A percentile compares a stretch with the other conserved stretches of the same genome.
These are phyloP conservation scores for Sequoia sempervirens DNA, from an alignment of 75 land plant genomes.

Conservation along the genomic window DNA sequence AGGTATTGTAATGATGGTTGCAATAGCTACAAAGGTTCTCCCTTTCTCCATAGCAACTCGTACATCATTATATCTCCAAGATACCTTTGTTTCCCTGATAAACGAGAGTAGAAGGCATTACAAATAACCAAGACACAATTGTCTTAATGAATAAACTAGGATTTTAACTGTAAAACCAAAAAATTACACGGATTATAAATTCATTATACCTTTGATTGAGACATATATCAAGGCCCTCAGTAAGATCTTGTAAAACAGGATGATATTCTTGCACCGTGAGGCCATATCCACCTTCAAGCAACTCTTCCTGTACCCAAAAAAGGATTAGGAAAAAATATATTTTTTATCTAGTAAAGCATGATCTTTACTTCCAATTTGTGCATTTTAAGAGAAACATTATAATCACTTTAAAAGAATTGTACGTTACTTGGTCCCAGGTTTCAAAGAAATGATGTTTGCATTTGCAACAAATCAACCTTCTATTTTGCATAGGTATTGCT, in stretches of 20 bases:
- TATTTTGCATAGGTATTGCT: constrained; percentile 96
- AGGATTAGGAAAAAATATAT: not conserved
- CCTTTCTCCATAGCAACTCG: constrained; percentile 30
- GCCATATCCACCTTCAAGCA: constrained; percentile 50
- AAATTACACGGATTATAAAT: not conserved
- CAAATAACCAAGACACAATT: not conserved
- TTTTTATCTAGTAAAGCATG: not conserved
- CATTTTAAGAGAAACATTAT: not conserved
- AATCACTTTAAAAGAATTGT: not conserved
- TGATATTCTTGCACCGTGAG: constrained; percentile 44
- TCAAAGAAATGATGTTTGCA: no score
- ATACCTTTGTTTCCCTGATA: constrained; percentile 32
- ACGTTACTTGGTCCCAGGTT: constrained; percentile 81
- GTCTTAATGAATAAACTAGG: not conserved
- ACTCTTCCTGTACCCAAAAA: constrained; percentile 32
- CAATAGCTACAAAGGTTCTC: no score
- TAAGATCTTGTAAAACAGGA: no score
- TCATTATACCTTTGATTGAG: constrained; percentile 37
- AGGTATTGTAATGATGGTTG: no score
- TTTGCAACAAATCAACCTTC: constrained; percentile 99
- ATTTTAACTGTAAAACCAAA: no score
- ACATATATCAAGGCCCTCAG: no score
- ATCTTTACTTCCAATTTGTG: no score
- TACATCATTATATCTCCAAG: constrained; percentile 20
- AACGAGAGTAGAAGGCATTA: not conserved